phyloP scores from a whole-genome alignment of 306 rosid genomes.

The Sicyos baderoa region DNA sequence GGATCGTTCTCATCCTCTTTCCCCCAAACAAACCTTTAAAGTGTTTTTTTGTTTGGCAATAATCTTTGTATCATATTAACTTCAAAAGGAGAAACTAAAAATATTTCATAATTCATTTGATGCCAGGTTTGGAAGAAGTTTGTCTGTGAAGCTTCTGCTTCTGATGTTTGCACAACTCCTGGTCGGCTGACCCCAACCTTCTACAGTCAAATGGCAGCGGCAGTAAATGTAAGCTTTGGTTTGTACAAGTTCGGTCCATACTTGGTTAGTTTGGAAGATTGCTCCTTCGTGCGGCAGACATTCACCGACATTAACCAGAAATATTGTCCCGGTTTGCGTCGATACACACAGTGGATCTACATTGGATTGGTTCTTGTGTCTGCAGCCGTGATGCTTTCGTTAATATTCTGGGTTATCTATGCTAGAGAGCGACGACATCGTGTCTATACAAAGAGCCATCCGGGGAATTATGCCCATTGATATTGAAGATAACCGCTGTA shows the following conservation, averaged over 20 bases:
- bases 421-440: constrained; percentile 25
- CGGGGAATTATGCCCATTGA: background rate
- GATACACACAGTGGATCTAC: constrained; percentile 21
- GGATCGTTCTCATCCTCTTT: too few species aligned
- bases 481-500: background rate
- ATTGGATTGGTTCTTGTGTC: constrained; percentile 33
- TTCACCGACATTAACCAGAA: constrained; percentile 25
- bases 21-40: too few species aligned
- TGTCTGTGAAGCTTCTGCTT: constrained; percentile 25
- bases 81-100: background rate
- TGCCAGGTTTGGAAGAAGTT: constrained; percentile 32
- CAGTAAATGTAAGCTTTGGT: constrained; percentile 29
- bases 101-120: background rate
- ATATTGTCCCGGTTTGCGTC: constrained; percentile 25
- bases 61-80: background rate
- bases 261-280: constrained; percentile 29
- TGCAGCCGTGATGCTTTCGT: constrained; percentile 29
- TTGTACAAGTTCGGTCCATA: constrained; percentile 30
- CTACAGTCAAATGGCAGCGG: constrained; percentile 28
- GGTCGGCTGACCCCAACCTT: constrained; percentile 39
- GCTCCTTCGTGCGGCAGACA: constrained; percentile 33
- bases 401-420: constrained; percentile 37
- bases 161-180: constrained; percentile 26
- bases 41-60: background rate
- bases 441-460: constrained; percentile 14